Conservation (phyloP, 2,329 filamentous ascomycete species). For the Thielaviopsis ethacetica region DNA sequence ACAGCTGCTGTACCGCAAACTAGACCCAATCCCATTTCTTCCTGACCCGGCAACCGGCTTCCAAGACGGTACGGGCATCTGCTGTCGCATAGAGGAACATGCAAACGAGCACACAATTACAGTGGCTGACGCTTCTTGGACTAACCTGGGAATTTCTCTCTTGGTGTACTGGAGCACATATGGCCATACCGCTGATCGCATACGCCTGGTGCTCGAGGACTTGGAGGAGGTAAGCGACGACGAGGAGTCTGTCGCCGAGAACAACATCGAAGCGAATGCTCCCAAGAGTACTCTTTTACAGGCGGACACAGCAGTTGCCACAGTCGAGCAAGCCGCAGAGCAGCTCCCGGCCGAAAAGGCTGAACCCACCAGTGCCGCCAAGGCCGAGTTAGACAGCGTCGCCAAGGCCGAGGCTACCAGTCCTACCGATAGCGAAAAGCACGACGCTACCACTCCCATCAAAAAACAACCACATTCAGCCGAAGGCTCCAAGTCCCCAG, state of each 20-base stretch:
- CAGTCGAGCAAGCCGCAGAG: not conserved
- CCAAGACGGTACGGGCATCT: not conserved
- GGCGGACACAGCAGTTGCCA: not conserved
- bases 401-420: not conserved
- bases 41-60: conserved; percentile 32
- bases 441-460: not conserved
- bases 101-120: not conserved
- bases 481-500: not conserved
- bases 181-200: conserved; percentile 6
- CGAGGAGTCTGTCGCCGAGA: not conserved
- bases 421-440: not conserved
- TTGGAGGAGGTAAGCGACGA: conserved; percentile 5
- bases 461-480: not conserved
- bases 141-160: conserved; percentile 20
- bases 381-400: not conserved
- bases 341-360: too few relatives aligned
- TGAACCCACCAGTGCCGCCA: not conserved
- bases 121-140: conserved; percentile 18
- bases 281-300: not conserved
- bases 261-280: not conserved
- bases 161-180: conserved; percentile 16
- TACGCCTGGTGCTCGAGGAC: conserved; percentile 3
- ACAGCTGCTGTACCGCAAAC: conserved; percentile 30
- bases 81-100: not conserved
- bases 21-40: conserved; percentile 47